These are phyloP conservation scores for Colletotrichum abscissum DNA, from an alignment of 2,329 filamentous ascomycete genomes.

Conservation along the genomic window DNA sequence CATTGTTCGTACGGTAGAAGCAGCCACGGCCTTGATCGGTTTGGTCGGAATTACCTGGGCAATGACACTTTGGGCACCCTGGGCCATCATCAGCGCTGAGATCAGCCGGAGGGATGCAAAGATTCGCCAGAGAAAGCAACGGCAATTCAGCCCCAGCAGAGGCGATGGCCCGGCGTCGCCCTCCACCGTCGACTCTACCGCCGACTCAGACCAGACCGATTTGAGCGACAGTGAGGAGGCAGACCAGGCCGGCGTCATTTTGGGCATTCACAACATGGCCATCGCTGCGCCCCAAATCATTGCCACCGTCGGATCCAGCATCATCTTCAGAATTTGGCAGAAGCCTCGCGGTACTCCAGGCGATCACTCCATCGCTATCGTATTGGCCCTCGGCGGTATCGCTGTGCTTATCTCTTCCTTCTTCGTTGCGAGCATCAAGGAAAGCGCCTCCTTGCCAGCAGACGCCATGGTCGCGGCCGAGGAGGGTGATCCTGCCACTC, in stretches of 20 bases:
- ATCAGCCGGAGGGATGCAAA: conserved; percentile 83
- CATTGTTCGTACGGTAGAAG: conserved; percentile 76
- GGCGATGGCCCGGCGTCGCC: conserved; percentile 23
- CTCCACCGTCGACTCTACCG: conserved; percentile 18
- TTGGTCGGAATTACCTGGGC: conserved; percentile 93
- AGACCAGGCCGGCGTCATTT: conserved; percentile 88
- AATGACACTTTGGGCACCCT: conserved; percentile 92
- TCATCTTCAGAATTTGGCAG: conserved; percentile 87
- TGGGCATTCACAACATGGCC: conserved; percentile 96
- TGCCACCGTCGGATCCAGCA: conserved; percentile 84
- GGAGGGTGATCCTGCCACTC: conserved; percentile 48
- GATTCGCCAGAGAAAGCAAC: conserved; percentile 52
- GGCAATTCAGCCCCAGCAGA: conserved; percentile 36
- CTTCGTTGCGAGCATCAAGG: conserved; percentile 75
- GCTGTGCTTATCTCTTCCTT: conserved; percentile 82
- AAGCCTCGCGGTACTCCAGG: conserved; percentile 87
- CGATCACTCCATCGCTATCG: conserved; percentile 88
- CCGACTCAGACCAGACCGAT: conserved; percentile 25
- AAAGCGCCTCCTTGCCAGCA: conserved; percentile 59
- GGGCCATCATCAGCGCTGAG: conserved; percentile 93
- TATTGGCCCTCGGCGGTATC: conserved; percentile 84
- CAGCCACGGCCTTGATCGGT: conserved; percentile 81
- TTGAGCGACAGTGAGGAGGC: conserved; percentile 65
- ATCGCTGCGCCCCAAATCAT: conserved; percentile 93
- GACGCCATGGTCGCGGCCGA: conserved; percentile 55